Percentiles rank a stretch among this genome's conserved stretches.
These are phyloP conservation scores for Pyrenopolyporus hunteri DNA, from an alignment of 495 filamentous ascomycete genomes.

Conservation along the genomic window DNA sequence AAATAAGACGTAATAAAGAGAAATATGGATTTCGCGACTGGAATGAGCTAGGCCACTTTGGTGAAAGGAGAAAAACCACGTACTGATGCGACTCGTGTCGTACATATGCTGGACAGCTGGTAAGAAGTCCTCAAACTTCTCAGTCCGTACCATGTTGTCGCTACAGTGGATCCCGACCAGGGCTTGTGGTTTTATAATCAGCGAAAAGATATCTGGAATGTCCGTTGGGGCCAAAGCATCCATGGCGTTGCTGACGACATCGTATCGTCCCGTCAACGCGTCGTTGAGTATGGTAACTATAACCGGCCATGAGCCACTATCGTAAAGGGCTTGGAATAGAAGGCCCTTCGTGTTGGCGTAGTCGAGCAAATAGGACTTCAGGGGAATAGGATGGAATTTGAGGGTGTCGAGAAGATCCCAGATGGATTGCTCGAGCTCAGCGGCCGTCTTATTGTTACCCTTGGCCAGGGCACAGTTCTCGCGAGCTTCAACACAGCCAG, in stretches of 20 bases:
- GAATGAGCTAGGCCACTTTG: background rate
- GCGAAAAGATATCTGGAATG: background rate
- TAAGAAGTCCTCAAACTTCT: slow-evolving; percentile 34
- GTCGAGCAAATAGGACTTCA: slow-evolving; percentile 36
- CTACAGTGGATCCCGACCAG: slow-evolving; percentile 38
- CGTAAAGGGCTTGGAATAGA: slow-evolving; percentile 36
- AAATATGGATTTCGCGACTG: background rate
- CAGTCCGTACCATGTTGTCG: slow-evolving; percentile 31
- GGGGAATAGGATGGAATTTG: slow-evolving; percentile 38
- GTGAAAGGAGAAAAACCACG: background rate
- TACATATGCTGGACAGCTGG: slow-evolving; percentile 24
- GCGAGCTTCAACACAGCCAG: slow-evolving; percentile 38
- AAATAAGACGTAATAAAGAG: background rate
- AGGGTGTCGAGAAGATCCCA: slow-evolving; percentile 40
- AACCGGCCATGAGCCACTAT: slow-evolving; percentile 31
- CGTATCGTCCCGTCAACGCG: slow-evolving; percentile 29
- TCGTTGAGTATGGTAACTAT: slow-evolving; percentile 32
- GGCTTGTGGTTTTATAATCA: background rate
- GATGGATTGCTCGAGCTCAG: slow-evolving; percentile 43
- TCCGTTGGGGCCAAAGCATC: background rate
- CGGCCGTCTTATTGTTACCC: slow-evolving; percentile 41
- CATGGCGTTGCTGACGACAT: background rate
- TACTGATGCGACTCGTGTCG: slow-evolving; percentile 25
- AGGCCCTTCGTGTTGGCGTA: slow-evolving; percentile 31
- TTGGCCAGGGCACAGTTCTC: slow-evolving; percentile 41